Evolutionary conservation across 2,329 filamentous ascomycete genomes (phyloP).

Genomic region (Hypoxylon sp.): DNA sequence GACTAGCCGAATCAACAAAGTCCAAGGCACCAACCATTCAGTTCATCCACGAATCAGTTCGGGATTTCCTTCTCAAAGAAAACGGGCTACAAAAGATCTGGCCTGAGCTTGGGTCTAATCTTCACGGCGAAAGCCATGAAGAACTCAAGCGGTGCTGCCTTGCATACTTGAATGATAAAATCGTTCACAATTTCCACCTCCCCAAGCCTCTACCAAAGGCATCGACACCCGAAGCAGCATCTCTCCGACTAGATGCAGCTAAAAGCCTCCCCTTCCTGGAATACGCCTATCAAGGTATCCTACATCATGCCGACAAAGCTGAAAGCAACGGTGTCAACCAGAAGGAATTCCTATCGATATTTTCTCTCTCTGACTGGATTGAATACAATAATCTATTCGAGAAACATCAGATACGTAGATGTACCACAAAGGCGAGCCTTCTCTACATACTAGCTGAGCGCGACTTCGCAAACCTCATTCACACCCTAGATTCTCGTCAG

Average conservation of each 20-base stretch:
- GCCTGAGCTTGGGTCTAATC: slow-evolving; percentile 51
- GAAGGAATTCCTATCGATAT: not conserved
- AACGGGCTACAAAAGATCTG: slow-evolving; percentile 51
- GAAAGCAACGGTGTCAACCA: not conserved
- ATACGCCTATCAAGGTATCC: slow-evolving; percentile 2
- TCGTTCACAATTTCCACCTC: not conserved
- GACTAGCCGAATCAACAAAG: slow-evolving; percentile 62
- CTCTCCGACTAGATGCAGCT: not conserved
- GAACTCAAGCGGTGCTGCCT: slow-evolving; percentile 55
- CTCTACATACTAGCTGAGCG: slow-evolving; percentile 5
- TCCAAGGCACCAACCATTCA: slow-evolving; percentile 57
- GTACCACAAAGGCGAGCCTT: not conserved
- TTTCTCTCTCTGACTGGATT: not conserved
- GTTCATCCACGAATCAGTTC: slow-evolving; percentile 68
- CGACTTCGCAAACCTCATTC: slow-evolving; percentile 11
- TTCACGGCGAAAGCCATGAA: slow-evolving; percentile 57
- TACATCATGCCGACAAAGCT: slow-evolving; percentile 8
- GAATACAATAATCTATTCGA: slow-evolving; percentile 3
- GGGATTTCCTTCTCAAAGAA: slow-evolving; percentile 63
- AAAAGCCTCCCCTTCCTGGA: not conserved
- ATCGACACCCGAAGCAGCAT: not conserved
- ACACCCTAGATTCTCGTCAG: not conserved
- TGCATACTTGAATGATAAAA: not conserved
- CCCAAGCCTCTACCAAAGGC: not conserved
- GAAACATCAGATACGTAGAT: not conserved